These are phyloP conservation scores for Caulochytrium protostelioides DNA, from an alignment of 371 early-diverging fungal genomes.

Conservation along the genomic window DNA sequence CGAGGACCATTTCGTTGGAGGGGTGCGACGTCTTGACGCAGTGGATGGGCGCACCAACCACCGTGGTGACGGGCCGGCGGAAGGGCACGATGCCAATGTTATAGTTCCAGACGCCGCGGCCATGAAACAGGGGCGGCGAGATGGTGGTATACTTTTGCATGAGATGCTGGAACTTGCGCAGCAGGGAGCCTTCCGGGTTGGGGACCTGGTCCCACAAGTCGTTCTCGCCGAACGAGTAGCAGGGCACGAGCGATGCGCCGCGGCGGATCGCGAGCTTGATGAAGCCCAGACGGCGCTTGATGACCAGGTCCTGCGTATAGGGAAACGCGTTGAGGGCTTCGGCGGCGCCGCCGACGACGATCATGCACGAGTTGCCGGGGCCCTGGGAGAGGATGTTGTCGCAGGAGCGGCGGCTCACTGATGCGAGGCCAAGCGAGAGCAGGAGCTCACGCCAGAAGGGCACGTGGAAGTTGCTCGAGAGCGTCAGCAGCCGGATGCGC, in stretches of 20 bases:
- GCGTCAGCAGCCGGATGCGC: conserved; percentile 27
- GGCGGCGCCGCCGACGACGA: conserved; percentile 58
- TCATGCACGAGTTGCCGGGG: conserved; percentile 51
- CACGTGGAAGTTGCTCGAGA: conserved; percentile 36
- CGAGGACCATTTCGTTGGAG: too few species aligned
- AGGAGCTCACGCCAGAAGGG: conserved; percentile 55
- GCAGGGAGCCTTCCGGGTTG: conserved; percentile 21
- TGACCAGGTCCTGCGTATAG: conserved; percentile 24
- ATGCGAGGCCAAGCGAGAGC: conserved; percentile 44
- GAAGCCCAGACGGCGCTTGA: conserved; percentile 53
- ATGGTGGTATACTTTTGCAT: conserved; percentile 34
- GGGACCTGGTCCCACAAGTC: conserved; percentile 46
- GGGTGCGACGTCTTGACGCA: too few species aligned
- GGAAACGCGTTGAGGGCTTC: conserved; percentile 44
- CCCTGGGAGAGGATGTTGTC: conserved; percentile 45
- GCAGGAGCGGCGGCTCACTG: conserved; percentile 51
- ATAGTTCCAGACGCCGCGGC: conserved; percentile 13
- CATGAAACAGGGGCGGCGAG: conserved; percentile 15
- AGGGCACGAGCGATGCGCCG: conserved; percentile 48
- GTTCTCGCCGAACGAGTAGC: conserved; percentile 64
- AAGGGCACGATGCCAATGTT: conserved; percentile 6
- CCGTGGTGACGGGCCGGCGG: conserved; percentile 10
- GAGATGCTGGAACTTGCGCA: conserved; percentile 33
- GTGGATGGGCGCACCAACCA: conserved; percentile 10
- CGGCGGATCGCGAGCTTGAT: conserved; percentile 56